Evolutionary conservation across 1,139 yeast species (phyloP), one percentile per base, ranked within the genome.

Genomic region (Pichia sp.): DNA sequence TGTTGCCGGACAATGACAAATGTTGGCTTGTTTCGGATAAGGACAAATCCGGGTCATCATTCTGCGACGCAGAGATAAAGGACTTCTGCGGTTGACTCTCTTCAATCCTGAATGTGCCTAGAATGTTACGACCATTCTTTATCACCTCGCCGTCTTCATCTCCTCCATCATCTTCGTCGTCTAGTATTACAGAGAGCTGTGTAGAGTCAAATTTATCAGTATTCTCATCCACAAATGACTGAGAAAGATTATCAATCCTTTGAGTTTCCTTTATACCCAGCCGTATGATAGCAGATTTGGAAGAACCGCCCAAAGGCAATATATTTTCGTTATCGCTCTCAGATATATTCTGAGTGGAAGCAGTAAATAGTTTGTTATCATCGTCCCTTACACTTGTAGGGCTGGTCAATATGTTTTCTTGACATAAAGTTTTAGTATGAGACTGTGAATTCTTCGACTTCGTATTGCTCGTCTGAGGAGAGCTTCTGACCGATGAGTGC

Each of bases 171-270:
- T 33, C 26, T 4, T 21, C 30, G 19, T 13, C 10, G 6, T 15
- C 13, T n/a, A 11, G 14, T 9, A 11, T 15, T 16, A n/a, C 14
- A 3, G 7, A 8, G 8, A 11, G n/a, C 13, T 8, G 26, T 23
- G 26, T 23, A 3, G 15, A 3, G 8, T 8, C 8, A 9, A 9
- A 8, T 11, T 21, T 23, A 10, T 10, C 26, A 23, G 5, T 23
- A 3, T 11, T 13, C 1, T 25, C 25, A 2, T 23, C 31, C 4
- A 40, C 37, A 18, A 40, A n/a, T 3, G 44, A 37, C 21, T 38
- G 44, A 3, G 44, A 40, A n/a, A 28, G 28, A 25, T 30, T 26
- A n/a, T 33, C 41, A 11, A 37, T 31, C 4, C 32, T n/a, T 26
- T 37, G 44, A 2, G 42, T 39, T 12, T 17, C 18, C 26, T 6